Conservation (phyloP, 768 basidiomycete species). For the Lactifluus subvellereus region DNA sequence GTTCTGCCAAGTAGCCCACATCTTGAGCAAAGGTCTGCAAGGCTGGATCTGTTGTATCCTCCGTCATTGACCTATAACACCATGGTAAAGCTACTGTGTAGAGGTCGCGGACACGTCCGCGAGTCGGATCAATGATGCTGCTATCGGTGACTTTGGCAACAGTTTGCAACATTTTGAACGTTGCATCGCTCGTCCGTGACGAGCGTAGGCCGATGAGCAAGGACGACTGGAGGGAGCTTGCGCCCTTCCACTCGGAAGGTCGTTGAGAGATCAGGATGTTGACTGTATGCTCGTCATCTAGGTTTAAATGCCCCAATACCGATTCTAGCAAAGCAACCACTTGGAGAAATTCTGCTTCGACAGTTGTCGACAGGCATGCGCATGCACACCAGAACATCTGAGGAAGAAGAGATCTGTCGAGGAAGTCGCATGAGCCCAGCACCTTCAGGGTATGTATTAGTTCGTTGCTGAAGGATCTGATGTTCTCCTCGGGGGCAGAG, state of each 20-base stretch:
- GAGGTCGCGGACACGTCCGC: conserved; percentile 70
- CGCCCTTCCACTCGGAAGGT: conserved; percentile 67
- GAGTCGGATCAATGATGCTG: conserved; percentile 63
- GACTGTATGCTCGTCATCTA: conserved; percentile 61
- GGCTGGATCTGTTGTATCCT: conserved; percentile 50
- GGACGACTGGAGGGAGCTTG: conserved; percentile 58
- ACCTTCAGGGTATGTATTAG: conserved; percentile 71
- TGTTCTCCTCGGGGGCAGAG: conserved; percentile 65
- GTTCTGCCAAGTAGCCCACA: conserved; percentile 64
- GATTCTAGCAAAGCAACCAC: conserved; percentile 58
- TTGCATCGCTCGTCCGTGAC: conserved; percentile 55
- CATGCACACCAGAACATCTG: conserved; percentile 84
- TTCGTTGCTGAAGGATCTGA: conserved; percentile 79
- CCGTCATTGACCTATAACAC: conserved; percentile 76
- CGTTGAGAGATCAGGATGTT: conserved; percentile 62
- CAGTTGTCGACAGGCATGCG: conserved; percentile 77
- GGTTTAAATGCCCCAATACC: conserved; percentile 61
- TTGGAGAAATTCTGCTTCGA: conserved; percentile 72
- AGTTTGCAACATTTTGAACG: conserved; percentile 61
- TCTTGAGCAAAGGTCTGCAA: conserved; percentile 68
- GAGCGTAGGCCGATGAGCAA: conserved; percentile 78
- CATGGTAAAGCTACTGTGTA: conserved; percentile 82
- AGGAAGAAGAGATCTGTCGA: conserved; percentile 60
- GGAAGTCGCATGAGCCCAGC: conserved; percentile 48
- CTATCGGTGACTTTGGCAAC: conserved; percentile 56